Conservation (phyloP, 2,329 filamentous ascomycete species). For the Lithohypha guttulata region DNA sequence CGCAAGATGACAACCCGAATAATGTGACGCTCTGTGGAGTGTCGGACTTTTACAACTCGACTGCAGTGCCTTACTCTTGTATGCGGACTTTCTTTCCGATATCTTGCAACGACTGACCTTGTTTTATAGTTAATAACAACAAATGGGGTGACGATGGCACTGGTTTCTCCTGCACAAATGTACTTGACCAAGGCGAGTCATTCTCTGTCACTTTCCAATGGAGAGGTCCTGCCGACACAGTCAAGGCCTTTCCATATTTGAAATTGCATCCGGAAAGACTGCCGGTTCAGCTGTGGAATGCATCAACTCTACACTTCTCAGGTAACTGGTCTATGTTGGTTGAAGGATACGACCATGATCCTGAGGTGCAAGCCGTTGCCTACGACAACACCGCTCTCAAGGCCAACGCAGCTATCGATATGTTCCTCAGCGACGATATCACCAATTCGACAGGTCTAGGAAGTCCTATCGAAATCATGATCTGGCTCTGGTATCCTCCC, state of each 20-base stretch:
- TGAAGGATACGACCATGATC: slow-evolving; percentile 7
- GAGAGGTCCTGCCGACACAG: slow-evolving; percentile 10
- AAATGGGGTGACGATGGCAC: slow-evolving; percentile 13
- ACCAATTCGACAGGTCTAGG: slow-evolving; percentile 11
- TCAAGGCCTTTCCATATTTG: slow-evolving; percentile 14
- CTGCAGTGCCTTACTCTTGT: slow-evolving; percentile 13
- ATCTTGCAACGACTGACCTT: neutral
- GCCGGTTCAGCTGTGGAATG: slow-evolving; percentile 13
- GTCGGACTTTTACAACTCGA: slow-evolving; percentile 13
- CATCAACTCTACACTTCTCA: slow-evolving; percentile 11
- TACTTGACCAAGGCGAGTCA: slow-evolving; percentile 8
- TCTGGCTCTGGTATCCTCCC: slow-evolving; percentile 13
- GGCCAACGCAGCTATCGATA: slow-evolving; percentile 12
- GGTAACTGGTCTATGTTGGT: slow-evolving; percentile 10
- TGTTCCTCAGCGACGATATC: slow-evolving; percentile 13
- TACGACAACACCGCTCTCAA: slow-evolving; percentile 12
- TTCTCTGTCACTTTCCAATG: slow-evolving; percentile 13
- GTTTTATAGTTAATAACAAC: slow-evolving; percentile 13
- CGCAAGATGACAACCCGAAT: slow-evolving; percentile 2
- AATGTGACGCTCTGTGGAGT: slow-evolving; percentile 10
- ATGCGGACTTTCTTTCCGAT: neutral
- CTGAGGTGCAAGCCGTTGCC: slow-evolving; percentile 8
- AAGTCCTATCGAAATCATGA: slow-evolving; percentile 15
- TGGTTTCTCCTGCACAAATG: slow-evolving; percentile 9
- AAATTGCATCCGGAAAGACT: slow-evolving; percentile 11